phyloP scores from a whole-genome alignment of 345 rosid species.

The Eucalyptus pauciflora region DNA sequence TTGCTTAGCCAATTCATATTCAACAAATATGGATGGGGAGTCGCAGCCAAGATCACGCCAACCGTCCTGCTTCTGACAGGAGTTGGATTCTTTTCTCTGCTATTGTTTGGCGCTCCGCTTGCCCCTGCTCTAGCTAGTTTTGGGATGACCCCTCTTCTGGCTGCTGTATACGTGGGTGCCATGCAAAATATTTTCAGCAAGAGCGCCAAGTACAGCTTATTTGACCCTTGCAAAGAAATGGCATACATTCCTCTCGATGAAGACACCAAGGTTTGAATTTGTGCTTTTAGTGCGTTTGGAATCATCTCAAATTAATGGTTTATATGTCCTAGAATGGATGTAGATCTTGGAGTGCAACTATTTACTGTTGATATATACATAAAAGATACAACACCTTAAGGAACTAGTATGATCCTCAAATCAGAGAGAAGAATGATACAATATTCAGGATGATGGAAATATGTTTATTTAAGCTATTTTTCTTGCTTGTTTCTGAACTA shows the following conservation, averaged over 20 bases:
- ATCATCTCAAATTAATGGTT: neutral
- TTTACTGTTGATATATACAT: neutral
- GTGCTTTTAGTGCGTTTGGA: neutral
- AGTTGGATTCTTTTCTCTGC: conserved; percentile 82
- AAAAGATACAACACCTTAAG: neutral
- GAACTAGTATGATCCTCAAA: neutral
- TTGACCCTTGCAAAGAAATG: conserved; percentile 99
- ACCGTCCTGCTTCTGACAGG: conserved; percentile 83
- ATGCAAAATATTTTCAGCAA: conserved; percentile 99
- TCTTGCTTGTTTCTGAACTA: neutral
- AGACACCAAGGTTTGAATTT: conserved; percentile 71
- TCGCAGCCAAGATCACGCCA: conserved; percentile 87
- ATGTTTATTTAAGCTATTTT: neutral
- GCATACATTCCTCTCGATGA: conserved; percentile 94
- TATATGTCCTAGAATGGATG: neutral
- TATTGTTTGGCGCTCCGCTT: conserved; percentile 68
- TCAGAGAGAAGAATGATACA: neutral
- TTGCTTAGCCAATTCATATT: conserved; percentile 80
- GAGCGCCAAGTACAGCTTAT: conserved; percentile 98
- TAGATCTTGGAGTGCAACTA: neutral
- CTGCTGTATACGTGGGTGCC: conserved; percentile 96
- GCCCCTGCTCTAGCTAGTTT: conserved; percentile 57
- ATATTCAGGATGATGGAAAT: neutral
- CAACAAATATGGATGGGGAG: conserved; percentile 93
- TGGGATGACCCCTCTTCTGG: conserved; percentile 94